Evolutionary conservation across 2,329 filamentous ascomycete genomes (phyloP).

Genomic region (Scortechinia acanthostroma): DNA sequence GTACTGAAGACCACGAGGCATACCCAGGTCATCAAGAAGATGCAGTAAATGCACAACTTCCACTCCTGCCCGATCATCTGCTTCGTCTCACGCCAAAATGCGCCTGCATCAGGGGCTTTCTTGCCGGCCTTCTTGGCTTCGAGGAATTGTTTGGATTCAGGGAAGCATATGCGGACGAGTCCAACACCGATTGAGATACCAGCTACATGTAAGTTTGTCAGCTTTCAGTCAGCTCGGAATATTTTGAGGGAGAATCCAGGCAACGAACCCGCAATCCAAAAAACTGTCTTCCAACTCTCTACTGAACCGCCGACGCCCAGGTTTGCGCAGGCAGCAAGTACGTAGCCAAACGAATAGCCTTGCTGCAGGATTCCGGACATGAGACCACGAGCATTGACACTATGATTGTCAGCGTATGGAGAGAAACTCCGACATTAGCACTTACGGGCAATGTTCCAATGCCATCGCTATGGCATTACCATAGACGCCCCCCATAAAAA

Average conservation of each 20-base stretch:
- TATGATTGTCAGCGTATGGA: constrained; percentile 9
- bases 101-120: constrained; percentile 30
- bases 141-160: constrained; percentile 70
- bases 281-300: constrained; percentile 69
- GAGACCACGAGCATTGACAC: constrained; percentile 63
- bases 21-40: constrained; percentile 70
- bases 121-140: constrained; percentile 58
- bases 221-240: background rate
- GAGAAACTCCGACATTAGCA: constrained; percentile 8
- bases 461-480: constrained; percentile 75
- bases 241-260: constrained; percentile 3
- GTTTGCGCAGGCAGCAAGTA: constrained; percentile 70
- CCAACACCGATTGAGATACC: constrained; percentile 65
- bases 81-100: constrained; percentile 66
- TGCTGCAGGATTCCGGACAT: constrained; percentile 80
- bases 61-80: constrained; percentile 64
- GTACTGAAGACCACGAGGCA: constrained; percentile 15
- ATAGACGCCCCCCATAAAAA: constrained; percentile 78
- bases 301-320: constrained; percentile 60
- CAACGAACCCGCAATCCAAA: constrained; percentile 54
- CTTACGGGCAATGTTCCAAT: constrained; percentile 64
- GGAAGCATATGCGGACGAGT: constrained; percentile 59
- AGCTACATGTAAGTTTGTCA: constrained; percentile 22
- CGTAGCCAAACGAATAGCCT: constrained; percentile 74
- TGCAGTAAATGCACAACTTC: constrained; percentile 71